These are phyloP conservation scores for Neonectria punicea DNA, from an alignment of 2,329 filamentous ascomycete genomes.

Conservation along the genomic window DNA sequence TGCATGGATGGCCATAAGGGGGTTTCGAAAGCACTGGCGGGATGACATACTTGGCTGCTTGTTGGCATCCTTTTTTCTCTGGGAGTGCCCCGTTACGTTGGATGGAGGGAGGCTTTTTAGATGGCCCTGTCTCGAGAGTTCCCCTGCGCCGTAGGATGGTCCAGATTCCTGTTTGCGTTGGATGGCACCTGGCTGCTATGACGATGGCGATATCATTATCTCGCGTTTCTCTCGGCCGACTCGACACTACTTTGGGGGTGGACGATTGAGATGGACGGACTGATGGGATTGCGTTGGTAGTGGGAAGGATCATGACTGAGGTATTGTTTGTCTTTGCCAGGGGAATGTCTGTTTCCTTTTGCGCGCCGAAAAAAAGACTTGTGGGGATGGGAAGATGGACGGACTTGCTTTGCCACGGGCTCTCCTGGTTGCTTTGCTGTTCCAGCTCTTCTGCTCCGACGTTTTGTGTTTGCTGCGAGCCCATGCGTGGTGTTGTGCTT, in stretches of 20 bases:
- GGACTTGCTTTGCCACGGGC: constrained; percentile 30
- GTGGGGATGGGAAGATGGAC: constrained; percentile 25
- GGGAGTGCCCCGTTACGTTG: constrained; percentile 12
- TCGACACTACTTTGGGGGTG: constrained; percentile 33
- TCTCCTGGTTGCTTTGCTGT: constrained; percentile 35
- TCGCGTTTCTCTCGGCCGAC: constrained; percentile 24
- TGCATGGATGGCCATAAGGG: constrained; percentile 17
- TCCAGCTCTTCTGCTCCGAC: constrained; percentile 37
- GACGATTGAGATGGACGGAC: constrained; percentile 33
- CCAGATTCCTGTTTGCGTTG: constrained; percentile 14
- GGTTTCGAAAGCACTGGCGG: constrained; percentile 12
- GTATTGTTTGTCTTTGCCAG: constrained; percentile 33
- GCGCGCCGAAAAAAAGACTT: constrained; percentile 16
- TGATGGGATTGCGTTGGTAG: constrained; percentile 30
- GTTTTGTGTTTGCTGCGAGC: constrained; percentile 32
- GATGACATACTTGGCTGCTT: constrained; percentile 4
- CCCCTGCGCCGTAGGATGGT: constrained; percentile 14
- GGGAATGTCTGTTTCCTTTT: constrained; percentile 28
- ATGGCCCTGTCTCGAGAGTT: background rate
- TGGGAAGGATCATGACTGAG: constrained; percentile 32
- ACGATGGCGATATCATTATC: constrained; percentile 29
- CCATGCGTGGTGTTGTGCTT: constrained; percentile 40
- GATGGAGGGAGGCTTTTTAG: constrained; percentile 7
- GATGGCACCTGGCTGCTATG: constrained; percentile 12
- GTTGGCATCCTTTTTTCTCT: constrained; percentile 10